A percentile compares a stretch with the other conserved stretches of the same genome.
Conservation (phyloP, 2,329 filamentous ascomycete species). For the Rhytidhysteron rufulum region DNA sequence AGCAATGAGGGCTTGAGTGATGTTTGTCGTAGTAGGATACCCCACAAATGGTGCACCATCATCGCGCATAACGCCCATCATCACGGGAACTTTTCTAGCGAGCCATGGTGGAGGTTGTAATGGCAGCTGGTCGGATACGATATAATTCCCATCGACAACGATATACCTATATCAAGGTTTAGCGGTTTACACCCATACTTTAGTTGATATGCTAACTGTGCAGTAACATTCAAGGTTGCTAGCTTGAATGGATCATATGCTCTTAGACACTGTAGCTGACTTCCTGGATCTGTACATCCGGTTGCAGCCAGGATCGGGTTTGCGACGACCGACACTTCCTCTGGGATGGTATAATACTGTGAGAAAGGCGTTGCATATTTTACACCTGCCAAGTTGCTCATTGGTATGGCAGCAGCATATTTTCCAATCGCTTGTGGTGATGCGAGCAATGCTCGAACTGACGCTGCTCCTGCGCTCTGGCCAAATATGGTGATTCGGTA, state of each 20-base stretch:
- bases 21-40: constrained; percentile 19
- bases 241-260: constrained; percentile 18
- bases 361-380: constrained; percentile 20
- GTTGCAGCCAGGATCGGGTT: constrained; percentile 19
- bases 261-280: constrained; percentile 20
- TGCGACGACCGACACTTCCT: constrained; percentile 14
- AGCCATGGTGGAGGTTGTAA: constrained; percentile 15
- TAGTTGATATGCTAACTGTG: constrained; percentile 7
- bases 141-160: constrained; percentile 29
- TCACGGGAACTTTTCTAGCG: constrained; percentile 16
- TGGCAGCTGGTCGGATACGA: constrained; percentile 18
- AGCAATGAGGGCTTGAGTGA: constrained; percentile 16
- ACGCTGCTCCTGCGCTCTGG: constrained; percentile 32
- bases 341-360: constrained; percentile 20
- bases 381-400: constrained; percentile 19
- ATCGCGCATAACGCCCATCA: constrained; percentile 28
- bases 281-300: constrained; percentile 15
- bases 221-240: constrained; percentile 9
- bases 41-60: constrained; percentile 27
- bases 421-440: constrained; percentile 47
- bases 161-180: constrained; percentile 18
- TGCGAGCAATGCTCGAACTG: constrained; percentile 47
- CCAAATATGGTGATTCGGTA: constrained; percentile 35
- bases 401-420: constrained; percentile 46
- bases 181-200: neutral